These are phyloP conservation scores for Urtica urens DNA, from an alignment of 306 rosid species.

Conservation along the genomic window DNA sequence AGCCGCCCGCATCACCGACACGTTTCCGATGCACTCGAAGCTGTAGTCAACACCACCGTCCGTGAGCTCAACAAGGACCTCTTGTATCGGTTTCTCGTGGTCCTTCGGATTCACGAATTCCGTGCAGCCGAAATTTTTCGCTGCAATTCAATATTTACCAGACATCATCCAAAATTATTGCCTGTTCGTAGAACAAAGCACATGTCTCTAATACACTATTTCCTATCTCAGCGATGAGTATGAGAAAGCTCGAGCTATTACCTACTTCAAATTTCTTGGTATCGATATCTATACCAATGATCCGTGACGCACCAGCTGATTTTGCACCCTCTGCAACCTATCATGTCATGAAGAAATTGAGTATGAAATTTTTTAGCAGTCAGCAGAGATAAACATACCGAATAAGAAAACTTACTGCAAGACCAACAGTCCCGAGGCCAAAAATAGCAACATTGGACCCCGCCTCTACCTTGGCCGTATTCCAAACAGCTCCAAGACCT, in stretches of 20 bases:
- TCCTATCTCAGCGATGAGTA: background rate
- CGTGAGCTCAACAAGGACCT: conserved; percentile 72
- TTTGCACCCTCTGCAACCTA: conserved; percentile 97
- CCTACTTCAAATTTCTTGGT: conserved; percentile 64
- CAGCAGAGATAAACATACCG: conserved; percentile 13
- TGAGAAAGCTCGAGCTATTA: conserved; percentile 16
- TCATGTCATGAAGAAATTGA: conserved; percentile 10
- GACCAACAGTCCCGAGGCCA: conserved; percentile 94
- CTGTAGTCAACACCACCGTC: conserved; percentile 95
- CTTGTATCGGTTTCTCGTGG: conserved; percentile 78
- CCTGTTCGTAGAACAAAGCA: too few species aligned
- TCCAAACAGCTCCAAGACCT: conserved; percentile 99
- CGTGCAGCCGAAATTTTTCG: conserved; percentile 77
- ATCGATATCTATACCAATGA: conserved; percentile 77
- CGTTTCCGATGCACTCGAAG: conserved; percentile 98
- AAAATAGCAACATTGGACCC: conserved; percentile 83
- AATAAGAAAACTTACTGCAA: conserved; percentile 53
- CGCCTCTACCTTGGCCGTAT: conserved; percentile 88
- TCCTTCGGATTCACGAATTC: conserved; percentile 92
- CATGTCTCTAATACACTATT: too few species aligned
- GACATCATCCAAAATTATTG: background rate
- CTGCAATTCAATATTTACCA: conserved; percentile 32
- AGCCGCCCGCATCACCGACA: conserved; percentile 85
- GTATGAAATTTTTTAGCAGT: conserved; percentile 9
- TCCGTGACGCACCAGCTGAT: conserved; percentile 81